phyloP scores from a whole-genome alignment of 495 filamentous ascomycete species.

The Pseudoneurospora amorphoporcata region DNA sequence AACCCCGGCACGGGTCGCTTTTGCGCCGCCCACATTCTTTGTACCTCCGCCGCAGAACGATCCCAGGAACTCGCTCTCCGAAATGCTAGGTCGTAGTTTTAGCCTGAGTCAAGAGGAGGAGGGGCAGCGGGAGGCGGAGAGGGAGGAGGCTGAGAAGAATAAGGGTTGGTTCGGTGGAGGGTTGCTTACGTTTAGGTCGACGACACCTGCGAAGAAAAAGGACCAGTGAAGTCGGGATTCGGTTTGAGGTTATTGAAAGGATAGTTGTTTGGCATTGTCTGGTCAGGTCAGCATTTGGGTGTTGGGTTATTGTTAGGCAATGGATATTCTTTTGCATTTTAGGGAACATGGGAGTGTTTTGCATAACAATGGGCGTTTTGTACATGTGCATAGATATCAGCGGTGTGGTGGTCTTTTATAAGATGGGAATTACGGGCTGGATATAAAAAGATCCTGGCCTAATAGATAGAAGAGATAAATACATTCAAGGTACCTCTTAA shows the following conservation, averaged over 20 bases:
- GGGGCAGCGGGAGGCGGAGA: neutral
- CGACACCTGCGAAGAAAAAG: neutral
- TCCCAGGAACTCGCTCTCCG: slow-evolving; percentile 8
- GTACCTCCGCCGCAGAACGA: slow-evolving; percentile 8
- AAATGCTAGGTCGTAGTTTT: slow-evolving; percentile 13
- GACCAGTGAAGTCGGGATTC: neutral
- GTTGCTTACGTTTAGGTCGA: neutral
- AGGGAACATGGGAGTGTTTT: neutral
- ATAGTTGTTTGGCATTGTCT: neutral
- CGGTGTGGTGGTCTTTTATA: neutral
- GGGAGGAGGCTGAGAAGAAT: neutral
- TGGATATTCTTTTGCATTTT: neutral
- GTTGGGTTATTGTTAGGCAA: neutral
- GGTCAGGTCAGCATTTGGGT: neutral
- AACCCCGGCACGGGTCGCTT: neutral
- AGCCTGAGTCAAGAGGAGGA: slow-evolving; percentile 3
- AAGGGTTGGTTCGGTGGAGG: neutral
- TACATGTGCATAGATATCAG: neutral
- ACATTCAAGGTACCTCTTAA: neutral
- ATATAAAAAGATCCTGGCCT: neutral
- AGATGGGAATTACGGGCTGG: neutral
- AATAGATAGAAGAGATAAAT: neutral
- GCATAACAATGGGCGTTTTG: neutral
- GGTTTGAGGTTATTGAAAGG: neutral
- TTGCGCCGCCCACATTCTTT: slow-evolving; percentile 12